These are phyloP conservation scores for Diatrype stigma DNA, from an alignment of 2,329 filamentous ascomycete species.

Conservation along the genomic window DNA sequence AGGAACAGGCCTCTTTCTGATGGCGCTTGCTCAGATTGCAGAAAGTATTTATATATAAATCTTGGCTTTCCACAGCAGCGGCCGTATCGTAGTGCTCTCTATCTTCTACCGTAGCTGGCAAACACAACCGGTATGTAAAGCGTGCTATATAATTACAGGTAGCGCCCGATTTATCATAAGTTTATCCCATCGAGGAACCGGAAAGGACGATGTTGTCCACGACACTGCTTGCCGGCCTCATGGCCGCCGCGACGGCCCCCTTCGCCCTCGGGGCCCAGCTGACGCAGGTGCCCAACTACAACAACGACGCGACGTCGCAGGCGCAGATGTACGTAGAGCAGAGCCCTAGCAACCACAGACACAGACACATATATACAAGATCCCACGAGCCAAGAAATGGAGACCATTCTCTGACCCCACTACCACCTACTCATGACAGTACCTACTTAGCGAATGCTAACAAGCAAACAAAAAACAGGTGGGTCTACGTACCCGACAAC, in stretches of 20 bases:
- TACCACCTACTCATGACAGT: no score
- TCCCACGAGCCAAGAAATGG: background rate
- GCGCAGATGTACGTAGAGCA: slow-evolving; percentile 27
- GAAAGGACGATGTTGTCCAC: slow-evolving; percentile 17
- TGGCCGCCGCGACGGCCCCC: slow-evolving; percentile 20
- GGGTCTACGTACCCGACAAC: slow-evolving; percentile 33
- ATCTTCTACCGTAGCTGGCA: no score
- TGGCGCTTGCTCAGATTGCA: no score
- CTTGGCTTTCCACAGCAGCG: no score
- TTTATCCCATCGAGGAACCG: no score
- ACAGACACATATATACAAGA: background rate
- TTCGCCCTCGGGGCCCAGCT: slow-evolving; percentile 25
- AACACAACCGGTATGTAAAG: no score
- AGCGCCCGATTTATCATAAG: no score
- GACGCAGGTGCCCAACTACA: slow-evolving; percentile 30
- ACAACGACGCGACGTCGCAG: slow-evolving; percentile 31
- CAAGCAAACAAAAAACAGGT: slow-evolving; percentile 18
- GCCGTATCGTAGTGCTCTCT: no score
- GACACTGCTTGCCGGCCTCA: slow-evolving; percentile 15
- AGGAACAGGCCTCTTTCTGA: no score
- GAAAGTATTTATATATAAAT: no score
- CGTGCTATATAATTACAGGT: no score
- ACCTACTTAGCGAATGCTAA: no score
- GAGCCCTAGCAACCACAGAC: background rate
- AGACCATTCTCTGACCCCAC: background rate